Evolutionary conservation across 2,329 filamentous ascomycete species (phyloP), one percentile per base, ranked within the genome.

Genomic region (Rhytidhysteron rufulum): DNA sequence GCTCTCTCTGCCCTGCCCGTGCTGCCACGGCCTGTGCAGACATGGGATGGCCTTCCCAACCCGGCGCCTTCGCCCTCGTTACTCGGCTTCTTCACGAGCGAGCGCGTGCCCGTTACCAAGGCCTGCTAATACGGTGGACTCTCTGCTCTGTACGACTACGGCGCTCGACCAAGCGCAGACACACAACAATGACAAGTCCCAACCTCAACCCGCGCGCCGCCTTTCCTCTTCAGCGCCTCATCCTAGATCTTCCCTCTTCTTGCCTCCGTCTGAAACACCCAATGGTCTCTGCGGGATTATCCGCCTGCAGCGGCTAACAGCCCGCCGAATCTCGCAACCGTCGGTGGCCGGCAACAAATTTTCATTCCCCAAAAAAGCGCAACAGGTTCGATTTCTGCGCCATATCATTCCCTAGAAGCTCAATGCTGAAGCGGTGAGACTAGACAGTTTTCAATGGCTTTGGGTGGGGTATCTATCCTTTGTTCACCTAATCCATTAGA

Each of bases 331-430:
- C 20, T 36, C 34, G 25, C 31, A 34, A 20, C 10, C 13, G 21
- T 30, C 17, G 19, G 22, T 21, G 15, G 13, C 7, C 11, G 19
- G n/a, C 19, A 16, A 21, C 22, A 37, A 7, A 34, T 20, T 48
- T 49, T 46, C 24, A 18, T 44, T 38, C 13, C 17, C 21, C 41
- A 39, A 48, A 49, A 49, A 39, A 27, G 38, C 46, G 49, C 44
- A 48, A 15, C 22, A 18, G 21, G 24, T 8, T 19, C 19, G 22
- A 32, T 25, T 20, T 37, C 27, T 51, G 46, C 50, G 50, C 44
- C 44, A 47, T 18, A 48, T 45, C 29, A 18, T 15, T 27, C 24
- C 24, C 13, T 27, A n/a, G n/a, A n/a, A n/a, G n/a, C 13, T 5
- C 16, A 22, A 11, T 10, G 10, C 25, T 16, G 22, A 21, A 19